Evolutionary conservation across 2,329 filamentous ascomycete species (phyloP), one percentile per base, ranked within the genome.

Genomic region (Didymella pinodella): DNA sequence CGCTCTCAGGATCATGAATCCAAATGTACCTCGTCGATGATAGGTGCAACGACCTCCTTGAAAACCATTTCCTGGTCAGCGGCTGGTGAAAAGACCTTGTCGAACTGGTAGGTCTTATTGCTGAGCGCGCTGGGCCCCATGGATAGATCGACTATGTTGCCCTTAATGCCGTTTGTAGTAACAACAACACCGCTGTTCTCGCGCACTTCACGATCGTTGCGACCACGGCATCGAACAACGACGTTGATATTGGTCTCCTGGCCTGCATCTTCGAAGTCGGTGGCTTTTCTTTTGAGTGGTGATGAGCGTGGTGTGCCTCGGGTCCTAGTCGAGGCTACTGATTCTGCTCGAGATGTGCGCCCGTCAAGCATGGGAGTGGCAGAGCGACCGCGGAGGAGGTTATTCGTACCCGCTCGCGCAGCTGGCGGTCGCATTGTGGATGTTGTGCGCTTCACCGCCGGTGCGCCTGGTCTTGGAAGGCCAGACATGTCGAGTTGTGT

Each of bases 221-320:
- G 90, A 5, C 94, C 95, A 67, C 95, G 87, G 80, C 94, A 99
- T 64, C 95, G 86, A 57, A 99, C 96, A 32, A 98, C 93, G 46
- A 99, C 95, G 75, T 96, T 95, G 79, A 99, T 99, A 75, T 97
- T 99, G 7, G 94, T 98, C 77, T 96, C 93, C 69, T 93, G 89
- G 50, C 85, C 71, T 55, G 91, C 87, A 6, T 85, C 77, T 44
- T 94, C 93, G 72, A 89, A 94, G 36, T 96, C 91, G 71, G 91
- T 86, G 68, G 95, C 91, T 77, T 97, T 97, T 71, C 93, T 88
- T 82, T 97, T 97, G 44, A 83, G 84, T 28, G 85, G 78, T 31
- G 81, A 80, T 5, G 82, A 81, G n/a, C 68, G 63, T 20, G 67
- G 64, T 44, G 61, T 55, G 36, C 51, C 51, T 64, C 77, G 78